Conservation (phyloP, 768 basidiomycete genomes). For the Cystofilobasidium bisporidii region DNA sequence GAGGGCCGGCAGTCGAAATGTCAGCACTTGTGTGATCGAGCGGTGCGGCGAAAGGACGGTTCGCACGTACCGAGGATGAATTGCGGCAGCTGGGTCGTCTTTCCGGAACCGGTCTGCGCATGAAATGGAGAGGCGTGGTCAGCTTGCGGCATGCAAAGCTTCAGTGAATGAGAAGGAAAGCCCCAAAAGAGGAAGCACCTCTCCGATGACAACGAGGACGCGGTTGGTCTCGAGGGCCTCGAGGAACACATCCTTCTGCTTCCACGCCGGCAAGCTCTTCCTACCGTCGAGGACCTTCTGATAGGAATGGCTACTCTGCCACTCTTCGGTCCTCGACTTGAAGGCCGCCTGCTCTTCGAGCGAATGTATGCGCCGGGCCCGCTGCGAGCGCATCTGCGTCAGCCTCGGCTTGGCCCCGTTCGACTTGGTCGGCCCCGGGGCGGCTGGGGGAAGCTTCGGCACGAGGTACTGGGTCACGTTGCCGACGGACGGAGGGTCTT, state of each 20-base stretch:
- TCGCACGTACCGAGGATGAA: conserved; percentile 51
- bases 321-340: conserved; percentile 46
- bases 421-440: neutral
- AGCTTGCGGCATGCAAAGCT: too few relatives aligned
- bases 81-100: conserved; percentile 90
- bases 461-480: conserved; percentile 56
- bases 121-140: too few relatives aligned
- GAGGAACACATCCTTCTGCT: conserved; percentile 56
- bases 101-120: conserved; percentile 59
- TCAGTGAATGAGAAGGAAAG: too few relatives aligned
- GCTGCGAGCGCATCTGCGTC: conserved; percentile 11
- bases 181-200: conserved; percentile 47
- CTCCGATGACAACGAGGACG: conserved; percentile 77
- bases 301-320: conserved; percentile 49
- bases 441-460: conserved; percentile 31
- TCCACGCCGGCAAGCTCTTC: conserved; percentile 65
- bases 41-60: neutral
- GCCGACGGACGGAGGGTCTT: conserved; percentile 62
- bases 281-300: conserved; percentile 50
- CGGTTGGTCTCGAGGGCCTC: conserved; percentile 50
- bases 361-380: conserved; percentile 33
- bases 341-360: conserved; percentile 34
- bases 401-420: neutral
- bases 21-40: neutral
- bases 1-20: neutral